Evolutionary conservation across 73 alveolate species (phyloP).

Genomic region (Effrenium voratum): DNA sequence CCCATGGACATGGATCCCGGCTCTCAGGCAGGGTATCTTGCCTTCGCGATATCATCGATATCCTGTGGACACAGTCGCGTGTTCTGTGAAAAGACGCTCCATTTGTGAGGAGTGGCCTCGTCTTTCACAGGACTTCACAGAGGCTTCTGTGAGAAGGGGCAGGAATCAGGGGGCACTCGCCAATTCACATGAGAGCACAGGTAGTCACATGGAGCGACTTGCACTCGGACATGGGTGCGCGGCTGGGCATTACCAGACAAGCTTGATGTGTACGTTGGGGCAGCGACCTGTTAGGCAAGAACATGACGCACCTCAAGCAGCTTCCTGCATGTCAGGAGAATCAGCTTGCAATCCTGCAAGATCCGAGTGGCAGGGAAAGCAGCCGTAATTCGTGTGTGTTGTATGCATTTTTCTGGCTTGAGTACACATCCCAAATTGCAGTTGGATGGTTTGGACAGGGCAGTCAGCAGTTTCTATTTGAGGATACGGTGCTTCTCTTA

Average conservation of each 20-base stretch:
- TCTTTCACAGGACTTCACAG: constrained; percentile 12
- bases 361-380: too few relatives aligned
- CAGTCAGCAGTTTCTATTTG: not conserved
- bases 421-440: not conserved
- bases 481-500: constrained; percentile 68
- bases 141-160: constrained; percentile 3
- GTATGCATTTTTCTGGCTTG: too few relatives aligned
- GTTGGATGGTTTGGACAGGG: not conserved
- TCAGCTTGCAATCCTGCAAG: too few relatives aligned
- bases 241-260: not conserved
- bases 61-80: not conserved
- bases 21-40: not conserved
- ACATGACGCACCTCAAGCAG: constrained; percentile 81
- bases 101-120: constrained; percentile 53
- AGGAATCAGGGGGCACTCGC: not conserved
- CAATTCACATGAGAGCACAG: not conserved
- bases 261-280: not conserved
- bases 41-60: not conserved
- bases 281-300: constrained; percentile 14
- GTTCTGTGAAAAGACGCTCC: too few relatives aligned
- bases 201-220: constrained; percentile 87
- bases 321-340: constrained; percentile 47
- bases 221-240: constrained; percentile 71
- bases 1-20: constrained; percentile 26
- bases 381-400: not conserved